Percentiles rank a stretch among this genome's conserved stretches.
These are phyloP conservation scores for Picea glauca DNA, from an alignment of 75 land plant species.

Conservation along the genomic window DNA sequence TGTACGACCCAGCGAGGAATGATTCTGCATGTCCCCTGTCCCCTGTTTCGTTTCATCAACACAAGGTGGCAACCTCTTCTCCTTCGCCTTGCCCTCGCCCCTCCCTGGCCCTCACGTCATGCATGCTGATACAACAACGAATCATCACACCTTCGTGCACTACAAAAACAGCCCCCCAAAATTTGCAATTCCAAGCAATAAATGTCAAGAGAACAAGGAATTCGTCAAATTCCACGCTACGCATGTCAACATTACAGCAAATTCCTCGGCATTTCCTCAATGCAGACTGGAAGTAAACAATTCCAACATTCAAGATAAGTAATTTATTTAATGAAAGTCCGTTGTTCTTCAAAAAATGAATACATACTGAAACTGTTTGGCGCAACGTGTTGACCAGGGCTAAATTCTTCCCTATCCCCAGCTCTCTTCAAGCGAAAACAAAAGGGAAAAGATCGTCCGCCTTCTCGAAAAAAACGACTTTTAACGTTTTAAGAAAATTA, in stretches of 20 bases:
- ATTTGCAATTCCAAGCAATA: background rate
- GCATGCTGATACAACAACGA: background rate
- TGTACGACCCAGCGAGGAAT: background rate
- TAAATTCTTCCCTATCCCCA: background rate
- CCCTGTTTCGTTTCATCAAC: slow-evolving; percentile 6
- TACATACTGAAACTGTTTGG: background rate
- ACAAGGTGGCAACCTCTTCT: background rate
- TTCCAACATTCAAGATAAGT: background rate
- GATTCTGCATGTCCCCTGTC: slow-evolving; percentile 8
- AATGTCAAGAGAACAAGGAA: background rate
- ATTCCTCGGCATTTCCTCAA: background rate
- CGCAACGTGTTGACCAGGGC: background rate
- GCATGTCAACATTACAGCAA: background rate
- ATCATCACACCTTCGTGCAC: background rate
- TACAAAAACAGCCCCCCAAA: background rate
- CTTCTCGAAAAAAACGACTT: too few species aligned
- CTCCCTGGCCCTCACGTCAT: background rate
- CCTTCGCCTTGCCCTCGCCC: background rate
- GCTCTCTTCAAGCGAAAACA: background rate
- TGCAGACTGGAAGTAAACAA: background rate
- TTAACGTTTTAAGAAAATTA: too few species aligned
- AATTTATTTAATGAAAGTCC: background rate
- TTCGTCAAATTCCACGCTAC: background rate
- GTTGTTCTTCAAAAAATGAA: background rate
- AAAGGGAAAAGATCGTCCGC: background rate